These are phyloP conservation scores for Arachis stenosperma DNA, from an alignment of 306 rosid genomes.

Conservation along the genomic window DNA sequence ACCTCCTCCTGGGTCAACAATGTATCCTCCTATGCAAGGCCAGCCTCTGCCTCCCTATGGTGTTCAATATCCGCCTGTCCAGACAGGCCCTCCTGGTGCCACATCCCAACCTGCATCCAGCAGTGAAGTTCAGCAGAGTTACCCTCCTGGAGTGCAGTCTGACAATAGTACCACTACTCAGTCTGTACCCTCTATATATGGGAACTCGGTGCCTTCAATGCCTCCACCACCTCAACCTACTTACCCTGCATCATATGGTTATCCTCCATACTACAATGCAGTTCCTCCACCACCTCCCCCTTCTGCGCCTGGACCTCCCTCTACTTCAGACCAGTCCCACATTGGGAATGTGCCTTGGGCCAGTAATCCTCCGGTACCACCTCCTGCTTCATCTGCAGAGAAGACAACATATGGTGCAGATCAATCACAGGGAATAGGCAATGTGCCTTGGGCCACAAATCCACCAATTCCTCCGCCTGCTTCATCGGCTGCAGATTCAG, in stretches of 20 bases:
- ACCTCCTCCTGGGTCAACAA: slow-evolving; percentile 89
- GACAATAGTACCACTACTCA: slow-evolving; percentile 63
- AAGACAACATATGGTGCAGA: slow-evolving; percentile 57
- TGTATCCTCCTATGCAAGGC: slow-evolving; percentile 82
- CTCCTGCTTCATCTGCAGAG: slow-evolving; percentile 62
- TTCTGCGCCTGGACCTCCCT: slow-evolving; percentile 49
- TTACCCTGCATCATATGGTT: slow-evolving; percentile 80
- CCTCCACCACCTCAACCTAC: slow-evolving; percentile 67
- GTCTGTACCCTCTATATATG: slow-evolving; percentile 61
- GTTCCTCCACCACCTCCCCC: slow-evolving; percentile 84
- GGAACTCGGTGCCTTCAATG: slow-evolving; percentile 58
- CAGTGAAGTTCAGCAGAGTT: slow-evolving; percentile 75
- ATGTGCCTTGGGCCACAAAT: slow-evolving; percentile 78
- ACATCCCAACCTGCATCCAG: slow-evolving; percentile 68
- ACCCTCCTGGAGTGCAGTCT: slow-evolving; percentile 89
- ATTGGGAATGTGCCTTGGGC: slow-evolving; percentile 80
- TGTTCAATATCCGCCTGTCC: slow-evolving; percentile 77
- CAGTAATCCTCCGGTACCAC: slow-evolving; percentile 54
- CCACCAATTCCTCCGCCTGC: slow-evolving; percentile 61
- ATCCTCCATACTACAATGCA: slow-evolving; percentile 74
- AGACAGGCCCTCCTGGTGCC: slow-evolving; percentile 83
- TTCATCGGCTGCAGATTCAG: slow-evolving; percentile 77
- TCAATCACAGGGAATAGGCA: slow-evolving; percentile 63
- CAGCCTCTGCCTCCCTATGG: slow-evolving; percentile 84
- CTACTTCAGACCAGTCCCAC: slow-evolving; percentile 69